Evolutionary conservation across 192 early-diverging fungal species (phyloP).

Genomic region (Entrophospora sp.): DNA sequence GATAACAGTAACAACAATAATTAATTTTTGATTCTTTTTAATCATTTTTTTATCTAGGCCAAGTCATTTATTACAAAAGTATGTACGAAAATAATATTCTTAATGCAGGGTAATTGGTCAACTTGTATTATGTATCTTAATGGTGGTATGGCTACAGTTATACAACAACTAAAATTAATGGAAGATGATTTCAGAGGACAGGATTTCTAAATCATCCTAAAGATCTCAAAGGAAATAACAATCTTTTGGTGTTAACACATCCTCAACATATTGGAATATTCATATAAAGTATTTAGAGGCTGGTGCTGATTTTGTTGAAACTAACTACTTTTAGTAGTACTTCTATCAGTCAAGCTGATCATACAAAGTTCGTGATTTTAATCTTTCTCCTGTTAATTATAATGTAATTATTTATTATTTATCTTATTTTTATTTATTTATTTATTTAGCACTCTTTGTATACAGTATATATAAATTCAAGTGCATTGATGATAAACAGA

Average conservation of each 20-base stretch:
- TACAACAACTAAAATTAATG: constrained; percentile 71
- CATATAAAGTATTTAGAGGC: constrained; percentile 86
- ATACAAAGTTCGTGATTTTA: too few relatives aligned
- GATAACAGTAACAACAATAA: too few relatives aligned
- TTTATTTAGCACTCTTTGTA: too few relatives aligned
- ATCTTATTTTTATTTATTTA: too few relatives aligned
- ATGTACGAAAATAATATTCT: too few relatives aligned
- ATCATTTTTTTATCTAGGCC: too few relatives aligned
- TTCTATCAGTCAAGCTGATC: constrained; percentile 88
- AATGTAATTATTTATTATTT: too few relatives aligned
- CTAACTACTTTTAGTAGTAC: constrained; percentile 95
- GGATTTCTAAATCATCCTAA: constrained; percentile 75
- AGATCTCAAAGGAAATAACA: constrained; percentile 94
- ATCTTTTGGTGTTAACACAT: constrained; percentile 85
- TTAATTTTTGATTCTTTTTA: too few relatives aligned
- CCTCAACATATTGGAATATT: constrained; percentile 84
- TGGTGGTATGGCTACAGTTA: constrained; percentile 93
- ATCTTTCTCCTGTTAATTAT: too few relatives aligned
- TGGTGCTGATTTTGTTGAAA: constrained; percentile 89
- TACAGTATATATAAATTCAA: too few relatives aligned
- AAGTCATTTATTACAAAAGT: too few relatives aligned
- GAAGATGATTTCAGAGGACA: constrained; percentile 84
- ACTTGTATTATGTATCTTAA: constrained; percentile 94
- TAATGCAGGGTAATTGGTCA: too few relatives aligned
- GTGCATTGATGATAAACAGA: neutral